Base-by-base conservation (phyloP, 2,329 filamentous ascomycete species). In the Fusarium compactum region DNA sequence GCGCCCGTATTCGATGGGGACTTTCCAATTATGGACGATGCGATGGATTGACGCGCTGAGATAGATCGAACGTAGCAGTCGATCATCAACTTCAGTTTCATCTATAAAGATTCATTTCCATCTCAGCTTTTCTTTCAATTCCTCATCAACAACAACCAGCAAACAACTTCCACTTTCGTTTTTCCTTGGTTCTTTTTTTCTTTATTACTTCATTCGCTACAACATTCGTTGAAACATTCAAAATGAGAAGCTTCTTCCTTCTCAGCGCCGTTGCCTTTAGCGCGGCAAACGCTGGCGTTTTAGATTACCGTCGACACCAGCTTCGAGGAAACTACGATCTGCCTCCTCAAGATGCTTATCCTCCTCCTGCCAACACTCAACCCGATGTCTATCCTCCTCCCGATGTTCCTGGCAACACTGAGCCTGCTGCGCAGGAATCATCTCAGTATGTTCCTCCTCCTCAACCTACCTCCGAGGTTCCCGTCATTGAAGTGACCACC, bases 221-320 rank as follows among this genome's bases (percentile, higher is more conserved):
- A 66, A 66, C 62, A 50, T 66, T 66, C 63, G 63, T 38, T 66
- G 63, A 66, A 12, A 40, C 16, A 38, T 24, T 30, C 25, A 69
- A 61, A 18, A 70, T 70, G 67, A 65, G 45, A 51, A 58, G 67
- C 50, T 70, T 70, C 47, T 66, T 67, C 22, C 52, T 70, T 41
- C 53, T 70, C 53, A 48, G 58, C 41, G 64, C 65, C 30, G 67
- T 58, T 10, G 67, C 65, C 18, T 38, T 65, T 16, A 43, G 66
- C 66, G 45, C 63, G 53, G 66, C 53, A 22, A 70, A 70, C 32
- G 67, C 67, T 53, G 66, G 52, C 8, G 67, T 61, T 47, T 41
- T 69, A 50, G 48, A 56, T 38, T 45, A 63, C 58, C 53, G 41
- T 43, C 53, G 48, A 9, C 57, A 63, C 50, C 50, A 53, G 34